Evolutionary conservation across 208 protist genomes (phyloP).

Genomic region (Wallacemonas sp.): DNA sequence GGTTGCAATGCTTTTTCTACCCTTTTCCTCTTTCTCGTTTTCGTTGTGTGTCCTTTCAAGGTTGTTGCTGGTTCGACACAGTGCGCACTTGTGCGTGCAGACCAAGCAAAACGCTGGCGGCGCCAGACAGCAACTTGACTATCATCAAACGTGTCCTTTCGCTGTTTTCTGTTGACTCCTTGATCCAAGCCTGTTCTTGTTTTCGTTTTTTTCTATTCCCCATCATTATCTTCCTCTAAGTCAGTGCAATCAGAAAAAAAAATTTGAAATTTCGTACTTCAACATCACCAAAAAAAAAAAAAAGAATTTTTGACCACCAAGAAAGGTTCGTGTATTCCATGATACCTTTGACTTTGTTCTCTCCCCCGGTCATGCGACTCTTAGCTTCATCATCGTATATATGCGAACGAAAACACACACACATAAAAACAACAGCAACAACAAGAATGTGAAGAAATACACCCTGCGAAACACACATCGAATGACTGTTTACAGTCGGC

Average conservation of each 20-base stretch:
- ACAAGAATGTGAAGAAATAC: too few species aligned
- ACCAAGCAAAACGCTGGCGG: too few species aligned
- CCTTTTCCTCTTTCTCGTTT: conserved; percentile 28
- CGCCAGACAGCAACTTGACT: too few species aligned
- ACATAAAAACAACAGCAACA: background rate
- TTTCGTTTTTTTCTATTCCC: background rate
- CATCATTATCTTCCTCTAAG: background rate
- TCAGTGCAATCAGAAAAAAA: conserved; percentile 3
- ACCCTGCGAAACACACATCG: too few species aligned
- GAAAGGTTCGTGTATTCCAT: background rate
- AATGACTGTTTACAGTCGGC: too few species aligned
- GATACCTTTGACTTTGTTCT: conserved; percentile 10
- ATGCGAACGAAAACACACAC: background rate
- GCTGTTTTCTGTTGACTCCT: conserved; percentile 14
- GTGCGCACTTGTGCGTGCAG: too few species aligned
- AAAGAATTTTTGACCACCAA: conserved; percentile 1
- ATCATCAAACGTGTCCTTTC: too few species aligned
- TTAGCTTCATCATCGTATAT: conserved; percentile 14
- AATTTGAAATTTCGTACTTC: background rate
- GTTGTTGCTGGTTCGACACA: conserved; percentile 6
- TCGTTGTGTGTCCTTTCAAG: conserved; percentile 32
- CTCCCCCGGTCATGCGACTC: conserved; percentile 10
- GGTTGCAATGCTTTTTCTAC: background rate
- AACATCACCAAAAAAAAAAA: conserved; percentile 12
- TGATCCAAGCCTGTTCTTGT: background rate